Evolutionary conservation across 2,329 filamentous ascomycete genomes (phyloP).

Genomic region (Zarea fungicola): DNA sequence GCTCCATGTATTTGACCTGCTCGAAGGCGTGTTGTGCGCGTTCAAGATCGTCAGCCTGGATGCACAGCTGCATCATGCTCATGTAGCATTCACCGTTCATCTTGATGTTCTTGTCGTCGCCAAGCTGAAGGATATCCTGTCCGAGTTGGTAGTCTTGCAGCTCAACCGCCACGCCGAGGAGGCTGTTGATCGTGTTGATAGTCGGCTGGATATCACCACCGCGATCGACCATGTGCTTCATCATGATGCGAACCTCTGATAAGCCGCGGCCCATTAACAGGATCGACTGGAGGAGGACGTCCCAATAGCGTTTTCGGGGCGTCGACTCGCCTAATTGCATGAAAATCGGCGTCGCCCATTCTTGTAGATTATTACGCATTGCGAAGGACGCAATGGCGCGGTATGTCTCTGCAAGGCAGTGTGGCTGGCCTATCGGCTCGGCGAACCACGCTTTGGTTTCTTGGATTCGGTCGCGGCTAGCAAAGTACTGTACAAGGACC

Average conservation of each 20-base stretch:
- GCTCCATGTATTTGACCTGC: slow-evolving; percentile 26
- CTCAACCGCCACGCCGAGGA: slow-evolving; percentile 69
- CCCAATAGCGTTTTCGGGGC: slow-evolving; percentile 56
- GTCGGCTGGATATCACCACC: slow-evolving; percentile 51
- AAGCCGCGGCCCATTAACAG: slow-evolving; percentile 63
- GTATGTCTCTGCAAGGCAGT: slow-evolving; percentile 21
- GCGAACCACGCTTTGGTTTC: slow-evolving; percentile 65
- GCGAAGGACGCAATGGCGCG: slow-evolving; percentile 43
- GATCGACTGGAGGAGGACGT: slow-evolving; percentile 69
- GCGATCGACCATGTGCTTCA: slow-evolving; percentile 65
- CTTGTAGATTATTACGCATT: slow-evolving; percentile 50
- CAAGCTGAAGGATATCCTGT: slow-evolving; percentile 66
- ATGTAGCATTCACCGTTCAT: slow-evolving; percentile 67
- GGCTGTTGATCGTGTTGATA: slow-evolving; percentile 66
- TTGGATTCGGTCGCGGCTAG: slow-evolving; percentile 49
- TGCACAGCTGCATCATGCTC: slow-evolving; percentile 69
- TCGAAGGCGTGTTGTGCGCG: slow-evolving; percentile 65
- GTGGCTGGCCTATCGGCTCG: slow-evolving; percentile 38
- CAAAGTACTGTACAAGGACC: slow-evolving; percentile 58
- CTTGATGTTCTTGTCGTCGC: slow-evolving; percentile 57
- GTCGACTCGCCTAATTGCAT: slow-evolving; percentile 42
- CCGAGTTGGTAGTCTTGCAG: slow-evolving; percentile 65
- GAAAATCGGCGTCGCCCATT: slow-evolving; percentile 60
- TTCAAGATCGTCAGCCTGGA: slow-evolving; percentile 67
- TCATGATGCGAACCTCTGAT: slow-evolving; percentile 46